Percentiles rank a stretch among this genome's conserved stretches.
Evolutionary conservation across 345 rosid species (phyloP).

Genomic region (Citrus cavaleriei): DNA sequence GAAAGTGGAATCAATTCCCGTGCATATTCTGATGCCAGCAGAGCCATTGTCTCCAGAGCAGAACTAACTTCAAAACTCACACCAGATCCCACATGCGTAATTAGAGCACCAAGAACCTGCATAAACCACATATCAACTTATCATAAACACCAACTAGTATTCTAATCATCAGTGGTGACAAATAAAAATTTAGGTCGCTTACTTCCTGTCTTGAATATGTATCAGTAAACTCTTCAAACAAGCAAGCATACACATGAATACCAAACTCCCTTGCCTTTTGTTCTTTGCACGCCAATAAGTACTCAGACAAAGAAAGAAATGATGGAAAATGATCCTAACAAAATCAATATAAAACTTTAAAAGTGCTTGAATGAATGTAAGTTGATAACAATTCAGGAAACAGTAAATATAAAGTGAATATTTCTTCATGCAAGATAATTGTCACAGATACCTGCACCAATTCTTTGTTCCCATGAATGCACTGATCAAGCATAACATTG

Average conservation of each 20-base stretch:
- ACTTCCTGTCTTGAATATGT: conserved; percentile 78
- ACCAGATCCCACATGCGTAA: conserved; percentile 85
- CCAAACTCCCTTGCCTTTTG: conserved; percentile 72
- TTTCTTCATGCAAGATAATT: background rate
- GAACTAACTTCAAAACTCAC: conserved; percentile 66
- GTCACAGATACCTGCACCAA: conserved; percentile 50
- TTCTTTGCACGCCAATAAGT: conserved; percentile 72
- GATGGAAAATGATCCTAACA: conserved; percentile 63
- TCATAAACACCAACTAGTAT: background rate
- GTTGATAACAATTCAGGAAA: conserved; percentile 3
- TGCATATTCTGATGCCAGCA: conserved; percentile 54
- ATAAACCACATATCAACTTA: conserved; percentile 1
- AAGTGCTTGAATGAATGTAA: conserved; percentile 7
- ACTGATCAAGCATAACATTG: conserved; percentile 62
- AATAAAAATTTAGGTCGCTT: conserved; percentile 11
- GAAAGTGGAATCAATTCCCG: conserved; percentile 67
- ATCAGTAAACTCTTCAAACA: conserved; percentile 67
- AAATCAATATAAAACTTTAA: conserved; percentile 10
- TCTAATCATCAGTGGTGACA: conserved; percentile 1
- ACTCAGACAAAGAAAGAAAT: conserved; percentile 70
- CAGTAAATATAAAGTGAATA: background rate
- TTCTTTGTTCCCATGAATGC: conserved; percentile 63
- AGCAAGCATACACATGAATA: conserved; percentile 44
- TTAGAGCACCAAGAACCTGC: conserved; percentile 78
- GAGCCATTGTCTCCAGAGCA: conserved; percentile 62